A percentile compares a stretch with the other conserved stretches of the same genome.
These are phyloP conservation scores for Whalleya microplaca DNA, from an alignment of 2,329 filamentous ascomycete species.

Conservation along the genomic window DNA sequence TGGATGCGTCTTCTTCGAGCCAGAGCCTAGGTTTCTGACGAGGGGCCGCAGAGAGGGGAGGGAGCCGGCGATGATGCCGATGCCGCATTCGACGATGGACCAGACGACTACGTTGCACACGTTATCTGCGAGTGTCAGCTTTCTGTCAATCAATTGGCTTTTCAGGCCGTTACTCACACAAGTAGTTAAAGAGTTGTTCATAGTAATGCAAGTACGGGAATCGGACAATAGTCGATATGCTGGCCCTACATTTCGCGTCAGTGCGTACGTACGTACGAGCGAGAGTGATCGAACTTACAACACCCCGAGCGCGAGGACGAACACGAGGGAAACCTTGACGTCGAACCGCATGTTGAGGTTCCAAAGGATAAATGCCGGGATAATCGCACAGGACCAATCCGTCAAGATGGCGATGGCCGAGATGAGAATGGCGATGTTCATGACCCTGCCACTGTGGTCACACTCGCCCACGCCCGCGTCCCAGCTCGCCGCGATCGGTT, in stretches of 20 bases:
- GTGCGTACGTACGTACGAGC: background rate
- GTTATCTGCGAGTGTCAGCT: constrained; percentile 2
- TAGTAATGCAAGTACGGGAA: constrained; percentile 13
- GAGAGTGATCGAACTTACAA: constrained; percentile 8
- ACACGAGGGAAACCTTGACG: constrained; percentile 17
- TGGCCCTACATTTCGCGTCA: constrained; percentile 1
- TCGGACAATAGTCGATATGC: constrained; percentile 22
- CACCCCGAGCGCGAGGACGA: constrained; percentile 20
- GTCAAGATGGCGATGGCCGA: constrained; percentile 20
- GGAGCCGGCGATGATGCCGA: constrained; percentile 37
- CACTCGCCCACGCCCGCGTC: constrained; percentile 3
- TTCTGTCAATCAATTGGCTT: background rate
- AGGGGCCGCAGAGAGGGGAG: constrained; percentile 36
- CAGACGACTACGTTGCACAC: constrained; percentile 30
- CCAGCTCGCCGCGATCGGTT: constrained; percentile 21
- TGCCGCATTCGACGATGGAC: constrained; percentile 36
- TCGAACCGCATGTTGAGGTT: constrained; percentile 22
- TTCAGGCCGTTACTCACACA: constrained; percentile 15
- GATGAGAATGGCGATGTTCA: constrained; percentile 5
- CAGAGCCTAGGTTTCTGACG: constrained; percentile 19
- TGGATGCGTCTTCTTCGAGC: background rate
- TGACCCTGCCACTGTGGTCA: background rate
- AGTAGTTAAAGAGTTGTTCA: background rate
- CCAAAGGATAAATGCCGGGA: constrained; percentile 17
- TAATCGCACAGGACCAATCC: constrained; percentile 17